phyloP scores from a whole-genome alignment of 1,139 yeast genomes.

The Suhomyces coccinellae region DNA sequence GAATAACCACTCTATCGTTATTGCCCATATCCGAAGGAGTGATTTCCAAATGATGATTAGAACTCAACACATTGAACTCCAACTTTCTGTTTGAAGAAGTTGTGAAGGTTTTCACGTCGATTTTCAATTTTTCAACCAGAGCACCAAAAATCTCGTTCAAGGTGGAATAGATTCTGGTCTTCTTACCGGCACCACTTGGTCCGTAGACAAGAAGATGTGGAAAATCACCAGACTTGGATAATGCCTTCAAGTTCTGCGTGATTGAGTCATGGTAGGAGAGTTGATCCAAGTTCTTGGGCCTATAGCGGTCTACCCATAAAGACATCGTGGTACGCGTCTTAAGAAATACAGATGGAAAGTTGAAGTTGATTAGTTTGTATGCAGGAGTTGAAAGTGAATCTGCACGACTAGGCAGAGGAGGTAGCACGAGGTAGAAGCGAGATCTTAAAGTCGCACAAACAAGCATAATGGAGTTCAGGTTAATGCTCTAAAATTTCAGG shows the following conservation, averaged over 20 bases:
- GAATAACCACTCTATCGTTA: slow-evolving; percentile 91
- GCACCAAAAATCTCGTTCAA: slow-evolving; percentile 79
- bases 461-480: too few species aligned
- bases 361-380: not conserved
- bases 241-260: slow-evolving; percentile 61
- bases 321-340: slow-evolving; percentile 53
- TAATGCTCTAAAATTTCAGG: too few species aligned
- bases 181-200: slow-evolving; percentile 96
- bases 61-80: slow-evolving; percentile 87
- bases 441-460: too few species aligned
- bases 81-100: slow-evolving; percentile 72
- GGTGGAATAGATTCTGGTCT: slow-evolving; percentile 85
- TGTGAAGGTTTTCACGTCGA: slow-evolving; percentile 82
- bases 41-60: slow-evolving; percentile 88
- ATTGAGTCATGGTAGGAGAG: slow-evolving; percentile 69
- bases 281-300: slow-evolving; percentile 68
- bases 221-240: slow-evolving; percentile 78
- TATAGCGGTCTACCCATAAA: slow-evolving; percentile 93
- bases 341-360: not conserved
- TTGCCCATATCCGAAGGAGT: slow-evolving; percentile 98
- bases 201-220: slow-evolving; percentile 94
- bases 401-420: not conserved
- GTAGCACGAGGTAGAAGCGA: not conserved
- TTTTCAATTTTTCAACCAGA: slow-evolving; percentile 78
- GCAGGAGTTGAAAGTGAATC: not conserved